A percentile compares a stretch with the other conserved stretches of the same genome.
Conservation (phyloP, 345 rosid genomes). For the Salix caprea region DNA sequence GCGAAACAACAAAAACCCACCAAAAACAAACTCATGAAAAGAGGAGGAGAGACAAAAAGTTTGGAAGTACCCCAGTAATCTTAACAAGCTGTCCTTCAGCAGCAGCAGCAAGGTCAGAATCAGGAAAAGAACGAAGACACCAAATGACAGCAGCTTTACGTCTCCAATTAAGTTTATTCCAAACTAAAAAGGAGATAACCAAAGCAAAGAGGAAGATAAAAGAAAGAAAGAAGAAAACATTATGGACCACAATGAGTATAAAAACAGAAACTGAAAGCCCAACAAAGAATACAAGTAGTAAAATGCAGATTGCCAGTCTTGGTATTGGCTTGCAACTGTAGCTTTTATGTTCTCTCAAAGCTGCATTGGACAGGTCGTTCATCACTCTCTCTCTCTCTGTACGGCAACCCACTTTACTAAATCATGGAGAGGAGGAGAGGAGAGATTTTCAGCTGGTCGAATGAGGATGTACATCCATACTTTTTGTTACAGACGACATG, state of each 20-base stretch:
- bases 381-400: constrained; percentile 25
- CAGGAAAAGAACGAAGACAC: constrained; percentile 41
- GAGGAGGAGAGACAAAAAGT: neutral
- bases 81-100: constrained; percentile 50
- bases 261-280: constrained; percentile 39
- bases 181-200: constrained; percentile 33
- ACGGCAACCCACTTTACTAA: neutral
- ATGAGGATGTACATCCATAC: too few species aligned
- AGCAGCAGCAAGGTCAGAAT: constrained; percentile 45
- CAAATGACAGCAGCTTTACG: constrained; percentile 26
- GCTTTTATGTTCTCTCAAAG: constrained; percentile 27
- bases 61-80: constrained; percentile 42
- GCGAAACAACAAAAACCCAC: neutral
- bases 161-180: constrained; percentile 37
- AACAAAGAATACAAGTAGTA: constrained; percentile 25
- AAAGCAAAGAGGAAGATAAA: constrained; percentile 31
- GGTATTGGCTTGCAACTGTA: constrained; percentile 35
- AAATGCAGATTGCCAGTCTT: constrained; percentile 27
- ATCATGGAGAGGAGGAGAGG: neutral
- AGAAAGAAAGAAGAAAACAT: constrained; percentile 34
- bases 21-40: constrained; percentile 1
- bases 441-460: neutral
- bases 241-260: constrained; percentile 44
- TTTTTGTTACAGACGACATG: neutral
- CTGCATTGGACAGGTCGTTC: constrained; percentile 48